Base-by-base conservation (phyloP, 108 stramenopile species). In the Fragilariopsis cylindrus region DNA sequence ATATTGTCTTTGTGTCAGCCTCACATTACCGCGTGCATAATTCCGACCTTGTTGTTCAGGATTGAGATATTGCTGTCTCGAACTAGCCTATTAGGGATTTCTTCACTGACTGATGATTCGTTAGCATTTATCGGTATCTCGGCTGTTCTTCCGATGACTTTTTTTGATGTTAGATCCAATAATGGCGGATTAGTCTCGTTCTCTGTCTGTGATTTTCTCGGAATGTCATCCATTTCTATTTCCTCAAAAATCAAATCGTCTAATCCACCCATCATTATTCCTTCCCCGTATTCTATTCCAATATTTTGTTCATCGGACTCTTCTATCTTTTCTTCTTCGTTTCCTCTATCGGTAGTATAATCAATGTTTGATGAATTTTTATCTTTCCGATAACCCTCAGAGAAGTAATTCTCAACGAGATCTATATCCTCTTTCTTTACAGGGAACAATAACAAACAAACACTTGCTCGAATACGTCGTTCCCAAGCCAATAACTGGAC, bases 401-500 rank as follows among this genome's bases (percentile, higher is more conserved):
- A 13, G 76, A 78, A 80, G 66, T 84, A 85, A 44, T 78, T 84
- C 70, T 93, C 86, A 77, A 93, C 80, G 9, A 93, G 81, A 70
- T 93, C 93, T 11, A 84, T 84, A 46, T 89, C 87, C 65, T 87
- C 89, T 69, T 94, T 90, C 63, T 72, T 81, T 42, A 88, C 90
- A 18, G 90, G 89, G 72, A 94, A 94, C 4, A 94, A 77, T 7
- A 91, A 70, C 40, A 94, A 72, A 76, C 86, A 88, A 15, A 83
- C 81, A 48, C 81, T 83, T 15, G 82, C 79, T 71, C 91, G 86
- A 57, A 94, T 94, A 7, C 90, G 70, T 67, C 90, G 81, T 49
- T 91, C 85, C 76, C 90, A 77, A 7, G 88, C 93, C 60, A 86
- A 69, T 1, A 94, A 75, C 71, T 94, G 93, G 42, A 94, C 89